These are phyloP conservation scores for Solanum medicagineum DNA, from an alignment of 257 asterid genomes.

Conservation along the genomic window DNA sequence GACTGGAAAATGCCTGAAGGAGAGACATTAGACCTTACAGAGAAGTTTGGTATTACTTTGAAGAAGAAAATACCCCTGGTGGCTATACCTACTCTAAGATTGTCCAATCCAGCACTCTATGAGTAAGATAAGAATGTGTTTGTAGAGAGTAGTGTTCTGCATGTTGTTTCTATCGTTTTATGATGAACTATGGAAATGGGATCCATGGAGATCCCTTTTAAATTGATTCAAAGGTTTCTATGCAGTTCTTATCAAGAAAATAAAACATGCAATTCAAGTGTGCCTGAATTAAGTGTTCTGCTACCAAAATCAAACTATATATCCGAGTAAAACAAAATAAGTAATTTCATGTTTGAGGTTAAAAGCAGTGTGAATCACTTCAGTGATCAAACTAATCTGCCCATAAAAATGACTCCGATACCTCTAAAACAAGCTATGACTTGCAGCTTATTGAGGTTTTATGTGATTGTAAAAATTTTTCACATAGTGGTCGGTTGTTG, in stretches of 20 bases:
- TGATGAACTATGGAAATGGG: too few species aligned
- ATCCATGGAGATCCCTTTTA: too few species aligned
- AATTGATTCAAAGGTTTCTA: too few species aligned
- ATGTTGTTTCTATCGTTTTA: fast-evolving
- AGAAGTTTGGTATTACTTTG: constrained; percentile 51
- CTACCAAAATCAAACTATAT: background rate
- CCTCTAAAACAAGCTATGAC: background rate
- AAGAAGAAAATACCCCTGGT: constrained; percentile 40
- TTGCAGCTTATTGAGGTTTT: too few species aligned
- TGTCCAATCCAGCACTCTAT: constrained; percentile 16
- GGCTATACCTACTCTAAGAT: constrained; percentile 45
- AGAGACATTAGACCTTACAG: constrained; percentile 26
- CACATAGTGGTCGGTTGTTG: too few species aligned
- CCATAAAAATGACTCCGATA: background rate
- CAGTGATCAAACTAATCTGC: background rate
- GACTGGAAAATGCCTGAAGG: constrained; percentile 36
- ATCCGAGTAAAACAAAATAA: too few species aligned
- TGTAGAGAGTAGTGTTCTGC: background rate
- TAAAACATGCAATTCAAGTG: background rate
- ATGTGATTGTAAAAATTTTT: too few species aligned
- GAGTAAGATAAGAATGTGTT: background rate
- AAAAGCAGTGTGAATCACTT: background rate
- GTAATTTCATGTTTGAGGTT: background rate
- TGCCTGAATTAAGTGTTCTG: background rate
- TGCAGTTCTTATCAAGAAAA: background rate